phyloP scores from a whole-genome alignment of 805 yeast species.

The Helenozyma baotianmanensis region DNA sequence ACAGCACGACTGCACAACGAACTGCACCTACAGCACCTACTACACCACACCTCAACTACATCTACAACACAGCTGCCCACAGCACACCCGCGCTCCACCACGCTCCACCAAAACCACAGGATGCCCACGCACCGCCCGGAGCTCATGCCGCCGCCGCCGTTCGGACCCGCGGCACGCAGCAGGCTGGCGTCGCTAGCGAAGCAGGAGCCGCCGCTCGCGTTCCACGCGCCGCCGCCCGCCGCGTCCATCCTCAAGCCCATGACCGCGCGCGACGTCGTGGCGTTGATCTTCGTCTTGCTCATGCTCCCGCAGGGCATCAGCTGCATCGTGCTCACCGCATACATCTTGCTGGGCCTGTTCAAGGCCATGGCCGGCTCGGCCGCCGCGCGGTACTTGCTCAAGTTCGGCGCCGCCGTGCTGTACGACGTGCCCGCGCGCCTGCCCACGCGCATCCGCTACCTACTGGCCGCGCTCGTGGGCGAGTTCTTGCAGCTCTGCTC shows the following conservation, averaged over 20 bases:
- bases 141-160: constrained; percentile 10
- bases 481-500: constrained; percentile 19
- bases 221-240: background rate
- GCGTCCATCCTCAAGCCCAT: constrained; percentile 8
- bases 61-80: background rate
- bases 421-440: constrained; percentile 8
- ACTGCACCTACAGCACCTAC: background rate
- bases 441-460: constrained; percentile 9
- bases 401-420: constrained; percentile 3
- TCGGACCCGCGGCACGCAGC: constrained; percentile 1
- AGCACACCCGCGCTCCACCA: background rate
- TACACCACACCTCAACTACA: background rate
- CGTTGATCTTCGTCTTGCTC: constrained; percentile 27
- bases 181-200: background rate
- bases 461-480: constrained; percentile 15
- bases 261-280: constrained; percentile 25
- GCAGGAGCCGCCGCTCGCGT: background rate
- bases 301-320: constrained; percentile 25
- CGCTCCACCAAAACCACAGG: background rate
- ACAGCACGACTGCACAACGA: too few species aligned
- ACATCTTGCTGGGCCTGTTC: constrained; percentile 26
- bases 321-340: constrained; percentile 19
- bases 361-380: constrained; percentile 25
- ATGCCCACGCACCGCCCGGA: too few species aligned
- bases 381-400: constrained; percentile 17